Evolutionary conservation across 2,329 filamentous ascomycete genomes (phyloP).

Genomic region (Cercospora janseana): DNA sequence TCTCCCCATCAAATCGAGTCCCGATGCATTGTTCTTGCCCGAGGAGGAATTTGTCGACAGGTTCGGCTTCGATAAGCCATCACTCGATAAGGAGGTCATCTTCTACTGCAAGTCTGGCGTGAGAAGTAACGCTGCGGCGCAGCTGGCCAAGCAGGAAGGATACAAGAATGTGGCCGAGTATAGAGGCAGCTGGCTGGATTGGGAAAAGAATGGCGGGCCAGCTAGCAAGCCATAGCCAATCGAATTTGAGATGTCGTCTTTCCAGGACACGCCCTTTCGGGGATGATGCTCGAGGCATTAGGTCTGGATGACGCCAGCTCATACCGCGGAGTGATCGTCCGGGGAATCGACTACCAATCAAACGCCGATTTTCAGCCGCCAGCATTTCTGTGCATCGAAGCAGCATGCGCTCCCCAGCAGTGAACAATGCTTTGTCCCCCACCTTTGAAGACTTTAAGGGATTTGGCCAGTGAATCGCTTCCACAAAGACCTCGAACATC

Average conservation of each 20-base stretch:
- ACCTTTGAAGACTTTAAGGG: not conserved
- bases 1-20: constrained; percentile 72
- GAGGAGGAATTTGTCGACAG: constrained; percentile 78
- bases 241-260: too few species aligned
- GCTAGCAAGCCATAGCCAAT: constrained; percentile 38
- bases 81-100: constrained; percentile 57
- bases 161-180: constrained; percentile 72
- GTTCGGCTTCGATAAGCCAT: constrained; percentile 73
- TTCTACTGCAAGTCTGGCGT: constrained; percentile 96
- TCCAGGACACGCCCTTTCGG: too few species aligned
- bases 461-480: not conserved
- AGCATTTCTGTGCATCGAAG: too few species aligned
- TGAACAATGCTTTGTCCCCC: constrained; percentile 2
- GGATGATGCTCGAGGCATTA: too few species aligned
- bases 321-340: too few species aligned
- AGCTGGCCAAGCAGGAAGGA: constrained; percentile 72
- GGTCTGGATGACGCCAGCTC: too few species aligned
- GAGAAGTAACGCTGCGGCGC: constrained; percentile 72
- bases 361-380: too few species aligned
- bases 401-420: too few species aligned
- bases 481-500: not conserved
- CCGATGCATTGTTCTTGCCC: constrained; percentile 75
- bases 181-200: constrained; percentile 76
- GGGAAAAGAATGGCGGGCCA: constrained; percentile 69
- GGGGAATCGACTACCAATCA: too few species aligned